Conservation (phyloP, 768 basidiomycete genomes). For the Pisolithus marmoratus region DNA sequence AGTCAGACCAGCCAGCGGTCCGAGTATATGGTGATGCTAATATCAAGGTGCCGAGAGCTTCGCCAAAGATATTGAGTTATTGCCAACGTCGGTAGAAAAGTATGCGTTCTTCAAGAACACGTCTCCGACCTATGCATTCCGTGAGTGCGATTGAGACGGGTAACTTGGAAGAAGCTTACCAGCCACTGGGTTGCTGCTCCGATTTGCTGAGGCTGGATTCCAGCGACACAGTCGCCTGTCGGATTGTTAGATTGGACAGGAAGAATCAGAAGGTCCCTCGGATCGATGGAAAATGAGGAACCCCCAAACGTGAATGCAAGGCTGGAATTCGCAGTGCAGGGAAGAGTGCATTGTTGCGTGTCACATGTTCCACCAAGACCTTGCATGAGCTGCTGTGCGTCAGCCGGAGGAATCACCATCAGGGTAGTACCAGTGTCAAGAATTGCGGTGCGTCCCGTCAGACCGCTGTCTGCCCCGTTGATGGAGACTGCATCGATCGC, state of each 20-base stretch:
- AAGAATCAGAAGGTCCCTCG: constrained; percentile 57
- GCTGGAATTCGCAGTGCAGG: constrained; percentile 52
- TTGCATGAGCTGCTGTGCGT: constrained; percentile 51
- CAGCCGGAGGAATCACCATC: constrained; percentile 37
- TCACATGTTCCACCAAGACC: constrained; percentile 53
- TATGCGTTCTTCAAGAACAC: constrained; percentile 77
- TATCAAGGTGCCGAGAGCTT: constrained; percentile 35
- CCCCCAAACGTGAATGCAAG: constrained; percentile 59
- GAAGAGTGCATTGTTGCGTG: constrained; percentile 51
- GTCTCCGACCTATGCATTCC: constrained; percentile 45
- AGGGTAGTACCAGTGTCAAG: constrained; percentile 47
- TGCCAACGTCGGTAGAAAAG: constrained; percentile 55
- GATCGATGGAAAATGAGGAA: constrained; percentile 53
- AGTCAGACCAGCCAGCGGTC: constrained; percentile 8
- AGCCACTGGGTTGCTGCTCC: constrained; percentile 63
- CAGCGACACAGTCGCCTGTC: constrained; percentile 61
- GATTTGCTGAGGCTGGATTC: constrained; percentile 59
- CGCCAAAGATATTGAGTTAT: constrained; percentile 57
- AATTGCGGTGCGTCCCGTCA: constrained; percentile 66
- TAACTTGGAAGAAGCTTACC: constrained; percentile 33
- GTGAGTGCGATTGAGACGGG: neutral
- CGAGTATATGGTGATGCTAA: neutral
- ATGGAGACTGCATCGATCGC: constrained; percentile 53
- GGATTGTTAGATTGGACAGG: constrained; percentile 46
- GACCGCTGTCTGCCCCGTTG: constrained; percentile 46